A percentile compares a stretch with the other conserved stretches of the same genome.
These are phyloP conservation scores for Mycena polygramma DNA, from an alignment of 768 basidiomycete genomes.

Conservation along the genomic window DNA sequence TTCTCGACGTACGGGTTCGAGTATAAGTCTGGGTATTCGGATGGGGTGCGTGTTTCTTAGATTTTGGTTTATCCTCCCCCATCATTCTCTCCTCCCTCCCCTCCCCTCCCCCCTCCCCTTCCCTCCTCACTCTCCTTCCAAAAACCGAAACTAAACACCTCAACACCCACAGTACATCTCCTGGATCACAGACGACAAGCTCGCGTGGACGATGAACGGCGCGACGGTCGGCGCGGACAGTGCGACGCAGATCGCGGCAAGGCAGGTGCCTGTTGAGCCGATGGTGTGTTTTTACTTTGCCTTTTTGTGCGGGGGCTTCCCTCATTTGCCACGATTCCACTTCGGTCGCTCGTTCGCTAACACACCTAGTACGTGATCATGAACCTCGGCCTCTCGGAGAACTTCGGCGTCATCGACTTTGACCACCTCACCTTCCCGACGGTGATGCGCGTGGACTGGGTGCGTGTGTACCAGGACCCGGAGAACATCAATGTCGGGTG, in stretches of 20 bases:
- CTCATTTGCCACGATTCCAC: too few species aligned
- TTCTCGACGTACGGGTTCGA: slow-evolving; percentile 88
- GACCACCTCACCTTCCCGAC: slow-evolving; percentile 77
- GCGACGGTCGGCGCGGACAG: slow-evolving; percentile 76
- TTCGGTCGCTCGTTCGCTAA: too few species aligned
- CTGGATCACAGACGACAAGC: slow-evolving; percentile 80
- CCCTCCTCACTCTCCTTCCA: slow-evolving; percentile 8
- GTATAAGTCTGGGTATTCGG: slow-evolving; percentile 72
- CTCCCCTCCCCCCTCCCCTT: not conserved
- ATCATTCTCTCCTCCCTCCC: too few species aligned
- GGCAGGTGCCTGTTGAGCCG: slow-evolving; percentile 86
- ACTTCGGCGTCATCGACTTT: slow-evolving; percentile 82
- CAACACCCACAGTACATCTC: slow-evolving; percentile 77
- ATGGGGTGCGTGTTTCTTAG: slow-evolving; percentile 63
- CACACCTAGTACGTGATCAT: slow-evolving; percentile 77
- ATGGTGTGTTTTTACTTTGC: too few species aligned
- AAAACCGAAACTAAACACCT: slow-evolving; percentile 3
- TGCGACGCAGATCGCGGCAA: slow-evolving; percentile 67
- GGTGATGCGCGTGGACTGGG: slow-evolving; percentile 60
- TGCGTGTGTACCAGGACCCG: slow-evolving; percentile 80
- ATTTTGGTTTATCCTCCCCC: too few species aligned
- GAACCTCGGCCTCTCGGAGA: slow-evolving; percentile 86
- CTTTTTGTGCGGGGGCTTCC: too few species aligned
- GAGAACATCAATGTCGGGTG: slow-evolving; percentile 80
- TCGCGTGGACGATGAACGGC: slow-evolving; percentile 82